Base-by-base conservation (phyloP, 176 grass and related monocot species). In the Pontederia crassipes region DNA sequence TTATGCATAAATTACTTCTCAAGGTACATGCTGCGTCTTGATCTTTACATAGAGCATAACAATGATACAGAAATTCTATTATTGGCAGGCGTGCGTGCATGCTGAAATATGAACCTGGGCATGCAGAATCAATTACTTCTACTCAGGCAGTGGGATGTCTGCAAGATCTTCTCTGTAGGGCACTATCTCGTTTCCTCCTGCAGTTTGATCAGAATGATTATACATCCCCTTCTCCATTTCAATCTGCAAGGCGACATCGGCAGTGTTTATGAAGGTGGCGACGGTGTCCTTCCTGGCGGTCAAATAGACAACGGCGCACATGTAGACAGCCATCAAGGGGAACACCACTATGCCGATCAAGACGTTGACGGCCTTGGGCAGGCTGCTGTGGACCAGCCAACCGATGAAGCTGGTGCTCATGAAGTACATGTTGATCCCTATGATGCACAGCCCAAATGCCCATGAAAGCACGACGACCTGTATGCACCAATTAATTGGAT, bases 91-190 rank as follows among this genome's bases (percentile, higher is more conserved):
- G 2, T 40, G 32, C 32, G 3, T 40, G 32, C 32, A 40, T 40
- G 32, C 32, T 40, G 32, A 40, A 40, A 40, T 40, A 40, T 40
- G 32, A 40, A 40, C 4, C 32, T 2, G 32, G 32, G 32, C n/a
- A n/a, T n/a, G n/a, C 29, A 40, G 32, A 40, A 40, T 4, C 6
- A 7, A 40, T 40, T 40, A 40, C 11, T 24, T 73, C 20, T 86
- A 86, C 55, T 74, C 8, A 3, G 80, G 80, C n/a, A 95, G 59
- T 11, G 80, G 77, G 51, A 95, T 83, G 63, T 89, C 86, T 0
- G 82, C 86, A 15, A 95, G 65, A 62, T 95, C 90, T 58, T 89
- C 68, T 46, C 90, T 79, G 55, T 79, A 89, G 0, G 90, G 80
- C 72, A 95, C 68, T 0, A 68, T 68, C 26, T 73, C 49, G 11